Percentiles rank a stretch among this genome's conserved stretches.
Evolutionary conservation across 768 basidiomycete genomes (phyloP).

Genomic region (Thelephora ganbajun): DNA sequence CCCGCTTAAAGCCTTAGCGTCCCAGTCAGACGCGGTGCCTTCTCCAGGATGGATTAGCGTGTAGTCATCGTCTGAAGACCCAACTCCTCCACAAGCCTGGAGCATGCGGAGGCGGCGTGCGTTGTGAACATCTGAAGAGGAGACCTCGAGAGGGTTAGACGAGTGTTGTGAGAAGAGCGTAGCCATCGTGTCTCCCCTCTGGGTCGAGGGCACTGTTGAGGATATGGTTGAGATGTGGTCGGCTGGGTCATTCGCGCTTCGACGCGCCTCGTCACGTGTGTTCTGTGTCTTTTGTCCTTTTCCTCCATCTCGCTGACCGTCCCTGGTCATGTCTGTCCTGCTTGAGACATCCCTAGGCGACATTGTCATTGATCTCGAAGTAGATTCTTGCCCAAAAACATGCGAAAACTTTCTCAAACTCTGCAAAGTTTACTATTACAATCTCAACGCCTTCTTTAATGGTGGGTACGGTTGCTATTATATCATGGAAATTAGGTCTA

Average conservation of each 20-base stretch:
- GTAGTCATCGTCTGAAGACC: constrained; percentile 22
- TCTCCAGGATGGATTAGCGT: constrained; percentile 36
- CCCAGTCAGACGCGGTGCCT: constrained; percentile 24
- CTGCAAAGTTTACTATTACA: constrained; percentile 96
- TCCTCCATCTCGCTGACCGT: too few relatives aligned
- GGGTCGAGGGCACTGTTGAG: neutral
- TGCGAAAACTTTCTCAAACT: constrained; percentile 96
- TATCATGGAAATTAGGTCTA: neutral
- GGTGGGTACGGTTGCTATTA: constrained; percentile 33
- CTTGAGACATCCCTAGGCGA: constrained; percentile 96
- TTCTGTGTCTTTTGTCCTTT: neutral
- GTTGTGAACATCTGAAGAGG: constrained; percentile 45
- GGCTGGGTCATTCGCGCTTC: neutral
- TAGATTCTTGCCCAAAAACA: constrained; percentile 78
- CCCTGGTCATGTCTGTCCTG: constrained; percentile 70
- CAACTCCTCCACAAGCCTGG: constrained; percentile 19
- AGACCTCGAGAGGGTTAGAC: constrained; percentile 59
- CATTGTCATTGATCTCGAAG: constrained; percentile 90
- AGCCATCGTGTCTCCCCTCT: constrained; percentile 19
- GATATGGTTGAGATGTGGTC: neutral
- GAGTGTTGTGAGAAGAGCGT: constrained; percentile 50
- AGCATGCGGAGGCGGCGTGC: constrained; percentile 28
- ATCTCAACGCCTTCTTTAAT: constrained; percentile 96
- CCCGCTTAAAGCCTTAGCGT: constrained; percentile 3
- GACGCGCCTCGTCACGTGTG: neutral